phyloP scores from a whole-genome alignment of 163 green algal species.

The Smithsoniella earleae region DNA sequence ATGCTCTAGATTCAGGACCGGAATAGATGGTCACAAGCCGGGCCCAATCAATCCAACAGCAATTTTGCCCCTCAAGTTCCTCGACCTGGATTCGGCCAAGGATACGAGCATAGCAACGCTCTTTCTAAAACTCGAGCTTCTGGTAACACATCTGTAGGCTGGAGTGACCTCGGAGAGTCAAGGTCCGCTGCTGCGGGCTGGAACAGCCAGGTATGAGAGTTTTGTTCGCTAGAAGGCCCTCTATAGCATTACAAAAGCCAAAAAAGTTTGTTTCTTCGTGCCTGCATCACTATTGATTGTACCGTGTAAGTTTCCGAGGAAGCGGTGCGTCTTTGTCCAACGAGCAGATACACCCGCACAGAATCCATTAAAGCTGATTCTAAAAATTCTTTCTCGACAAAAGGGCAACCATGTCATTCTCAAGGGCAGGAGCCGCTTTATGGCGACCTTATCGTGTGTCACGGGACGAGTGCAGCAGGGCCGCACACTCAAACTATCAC shows the following conservation, averaged over 20 bases:
- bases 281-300: background rate
- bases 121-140: background rate
- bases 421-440: no score
- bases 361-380: no score
- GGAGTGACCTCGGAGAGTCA: background rate
- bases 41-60: no score
- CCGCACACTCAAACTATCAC: background rate
- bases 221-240: background rate
- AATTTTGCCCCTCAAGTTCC: background rate
- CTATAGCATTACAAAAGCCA: no score
- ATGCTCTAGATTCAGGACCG: background rate
- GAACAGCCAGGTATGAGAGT: background rate
- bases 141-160: background rate
- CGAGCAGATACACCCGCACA: no score
- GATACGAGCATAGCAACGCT: conserved; percentile 8
- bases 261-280: background rate
- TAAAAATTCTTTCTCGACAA: no score
- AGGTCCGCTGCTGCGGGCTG: background rate
- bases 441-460: no score
- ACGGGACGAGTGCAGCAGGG: background rate
- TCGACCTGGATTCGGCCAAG: conserved; percentile 22
- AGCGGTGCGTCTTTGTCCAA: no score
- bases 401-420: no score
- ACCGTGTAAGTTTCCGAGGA: no score
- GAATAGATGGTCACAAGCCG: background rate